Base-by-base conservation (phyloP, 2,329 filamentous ascomycete genomes). In the Seiridium unicorne region DNA sequence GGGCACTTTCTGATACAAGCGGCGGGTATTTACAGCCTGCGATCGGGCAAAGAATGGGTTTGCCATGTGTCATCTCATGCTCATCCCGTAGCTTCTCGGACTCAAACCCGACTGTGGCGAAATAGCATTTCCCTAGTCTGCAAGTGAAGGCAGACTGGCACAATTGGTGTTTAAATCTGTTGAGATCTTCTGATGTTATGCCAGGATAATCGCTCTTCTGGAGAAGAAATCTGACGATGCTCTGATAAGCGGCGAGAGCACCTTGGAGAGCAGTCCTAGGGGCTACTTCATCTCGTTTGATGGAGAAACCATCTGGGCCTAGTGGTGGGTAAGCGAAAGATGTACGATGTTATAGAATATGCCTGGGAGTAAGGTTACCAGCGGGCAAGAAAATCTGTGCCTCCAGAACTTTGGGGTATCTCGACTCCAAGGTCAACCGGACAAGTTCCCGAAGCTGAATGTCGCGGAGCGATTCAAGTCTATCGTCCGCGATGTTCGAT, bases 91-190 rank as follows among this genome's bases (percentile, higher is more conserved):
- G 5, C 8, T 56, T 44, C 10, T 62, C n/a, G 1, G 36, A 44
- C 1, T 66, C 61, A 31, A 72, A 70, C 0, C 70, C 68, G 0
- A 61, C 0, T 0, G 58, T 55, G 2, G 65, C 63, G 4, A 51
- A 26, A 2, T 64, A 61, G 42, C 69, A 72, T 0, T 49, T 61
- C 7, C 36, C 32, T 0, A 69, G 44, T 9, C 65, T 57, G 54
- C 65, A 66, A 2, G 57, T 63, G 48, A 62, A 61, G 3, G 59
- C 62, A 13, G 60, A 62, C 4, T 32, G 51, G 1, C 55, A 44
- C 9, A 53, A 65, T 2, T 65, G 47, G 4, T 53, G 42, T 36
- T 64, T 60, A 40, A 67, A 69, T 5, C 18, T 51, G 36, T 66
- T 60, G 0, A 69, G 48, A 2, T 67, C 57, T 10, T 62, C 58